Conservation (phyloP, 2,329 filamentous ascomycete genomes). For the Clonostachys rhizophaga region DNA sequence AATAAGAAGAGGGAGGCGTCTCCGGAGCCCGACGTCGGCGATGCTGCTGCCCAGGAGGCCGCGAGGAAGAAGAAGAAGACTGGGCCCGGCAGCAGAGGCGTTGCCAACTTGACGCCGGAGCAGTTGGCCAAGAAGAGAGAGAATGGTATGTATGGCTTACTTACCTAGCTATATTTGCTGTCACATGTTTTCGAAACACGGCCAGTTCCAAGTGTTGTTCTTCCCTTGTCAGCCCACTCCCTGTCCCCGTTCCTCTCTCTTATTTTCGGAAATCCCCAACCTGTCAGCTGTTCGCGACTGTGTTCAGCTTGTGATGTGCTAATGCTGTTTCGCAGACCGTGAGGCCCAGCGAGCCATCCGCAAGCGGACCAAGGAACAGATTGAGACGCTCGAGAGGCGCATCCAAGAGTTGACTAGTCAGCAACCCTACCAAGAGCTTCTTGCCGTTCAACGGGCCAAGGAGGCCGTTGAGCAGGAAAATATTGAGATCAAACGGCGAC, state of each 20-base stretch:
- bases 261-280: too few species aligned
- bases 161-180: background rate
- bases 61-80: slow-evolving; percentile 39
- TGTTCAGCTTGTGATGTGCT: too few species aligned
- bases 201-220: background rate
- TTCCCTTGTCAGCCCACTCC: background rate
- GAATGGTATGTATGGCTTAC: slow-evolving; percentile 38
- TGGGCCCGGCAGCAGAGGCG: slow-evolving; percentile 39
- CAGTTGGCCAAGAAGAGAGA: slow-evolving; percentile 65
- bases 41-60: slow-evolving; percentile 4
- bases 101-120: slow-evolving; percentile 66
- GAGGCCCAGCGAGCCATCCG: slow-evolving; percentile 83
- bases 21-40: background rate
- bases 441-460: slow-evolving; percentile 70
- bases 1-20: slow-evolving; percentile 1
- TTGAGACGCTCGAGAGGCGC: slow-evolving; percentile 66
- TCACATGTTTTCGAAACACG: background rate
- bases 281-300: too few species aligned
- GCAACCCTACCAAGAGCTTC: slow-evolving; percentile 80
- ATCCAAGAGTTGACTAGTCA: slow-evolving; percentile 75
- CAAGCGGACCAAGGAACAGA: slow-evolving; percentile 76
- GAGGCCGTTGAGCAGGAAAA: slow-evolving; percentile 77
- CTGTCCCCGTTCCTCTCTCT: too few species aligned
- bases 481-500: slow-evolving; percentile 65
- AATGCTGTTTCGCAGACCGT: slow-evolving; percentile 50